Base-by-base conservation (phyloP, 768 basidiomycete genomes). In the Lactifluus volemus region DNA sequence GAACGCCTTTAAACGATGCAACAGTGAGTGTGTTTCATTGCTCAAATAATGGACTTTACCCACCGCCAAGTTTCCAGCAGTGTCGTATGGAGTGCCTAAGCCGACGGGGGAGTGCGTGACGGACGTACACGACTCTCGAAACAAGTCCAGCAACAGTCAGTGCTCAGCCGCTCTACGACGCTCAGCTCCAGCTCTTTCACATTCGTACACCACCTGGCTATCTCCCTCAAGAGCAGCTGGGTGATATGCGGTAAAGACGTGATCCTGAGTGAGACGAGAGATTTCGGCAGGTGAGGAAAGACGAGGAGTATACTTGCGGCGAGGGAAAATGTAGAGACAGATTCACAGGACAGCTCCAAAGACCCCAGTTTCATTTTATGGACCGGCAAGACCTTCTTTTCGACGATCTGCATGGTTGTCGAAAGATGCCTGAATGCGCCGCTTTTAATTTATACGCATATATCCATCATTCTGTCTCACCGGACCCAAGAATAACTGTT, bases 141-240 rank as follows among this genome's bases (percentile, higher is more conserved):
- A 68, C 87, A 89, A 49, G 68, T 66, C 77, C 81, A 82, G 69
- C 86, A 89, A 68, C 84, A 86, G 53, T 72, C 74, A 32, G 76
- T 67, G 58, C 82, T 79, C 49, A 88, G 73, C 42, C 83, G 77
- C 63, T 85, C 84, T 5, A 81, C 79, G 60, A 81, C 82, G 66
- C 81, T 83, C 51, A 88, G 73, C 62, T 81, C 75, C 12, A 89
- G 78, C 53, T 75, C 71, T 2, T 61, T 58, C 48, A 89, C 71
- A 30, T 63, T 68, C 39, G 80, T 78, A 54, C 86, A 82, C 2
- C 70, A 70, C 15, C 63, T 65, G 1, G 82, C 75, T 39, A 88
- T 73, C n/a, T 74, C 61, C 6, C 65, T 63, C 30, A 89, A 74
- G 48, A 87, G 67, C 12, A 71, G 65, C 19, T 70, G 60, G 63